phyloP scores from a whole-genome alignment of 192 early-diverging fungal species.

The Gamsiella multidivaricata region DNA sequence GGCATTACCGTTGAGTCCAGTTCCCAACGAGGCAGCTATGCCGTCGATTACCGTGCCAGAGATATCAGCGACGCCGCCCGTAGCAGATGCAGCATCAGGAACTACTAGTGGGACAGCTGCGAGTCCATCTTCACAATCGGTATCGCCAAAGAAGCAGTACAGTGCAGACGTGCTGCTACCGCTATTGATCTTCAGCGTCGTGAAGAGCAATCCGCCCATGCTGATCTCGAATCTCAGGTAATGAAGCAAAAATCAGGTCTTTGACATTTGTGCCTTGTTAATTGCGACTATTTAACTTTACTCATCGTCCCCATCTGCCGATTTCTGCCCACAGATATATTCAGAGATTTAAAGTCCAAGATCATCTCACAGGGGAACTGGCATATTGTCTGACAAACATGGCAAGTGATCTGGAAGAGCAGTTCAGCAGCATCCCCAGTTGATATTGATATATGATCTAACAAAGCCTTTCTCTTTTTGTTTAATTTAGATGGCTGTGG shows the following conservation, averaged over 20 bases:
- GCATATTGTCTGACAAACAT: conserved; percentile 66
- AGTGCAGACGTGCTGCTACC: conserved; percentile 76
- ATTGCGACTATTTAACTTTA: background rate
- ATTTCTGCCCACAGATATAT: conserved; percentile 47
- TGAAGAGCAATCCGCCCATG: conserved; percentile 73
- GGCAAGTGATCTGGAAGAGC: no score
- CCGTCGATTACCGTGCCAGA: background rate
- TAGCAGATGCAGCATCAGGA: background rate
- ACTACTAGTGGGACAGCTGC: background rate
- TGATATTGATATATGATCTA: no score
- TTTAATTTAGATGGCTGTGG: conserved; percentile 55
- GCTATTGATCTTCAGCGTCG: conserved; percentile 74
- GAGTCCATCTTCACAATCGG: background rate
- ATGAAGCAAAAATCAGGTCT: no score
- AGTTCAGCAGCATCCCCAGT: no score
- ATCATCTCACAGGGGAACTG: conserved; percentile 53
- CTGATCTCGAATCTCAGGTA: conserved; percentile 77
- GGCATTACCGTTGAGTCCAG: conserved; percentile 23
- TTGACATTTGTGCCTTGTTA: no score
- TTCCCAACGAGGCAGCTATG: background rate
- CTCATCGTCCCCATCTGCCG: no score
- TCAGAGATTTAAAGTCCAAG: conserved; percentile 58
- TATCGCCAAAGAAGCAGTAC: conserved; percentile 26
- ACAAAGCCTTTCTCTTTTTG: no score
- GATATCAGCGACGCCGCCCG: background rate